Percentiles rank a stretch among this genome's conserved stretches.
Conservation (phyloP, 1,139 yeast genomes). For the Zygosaccharomyces sapae region DNA sequence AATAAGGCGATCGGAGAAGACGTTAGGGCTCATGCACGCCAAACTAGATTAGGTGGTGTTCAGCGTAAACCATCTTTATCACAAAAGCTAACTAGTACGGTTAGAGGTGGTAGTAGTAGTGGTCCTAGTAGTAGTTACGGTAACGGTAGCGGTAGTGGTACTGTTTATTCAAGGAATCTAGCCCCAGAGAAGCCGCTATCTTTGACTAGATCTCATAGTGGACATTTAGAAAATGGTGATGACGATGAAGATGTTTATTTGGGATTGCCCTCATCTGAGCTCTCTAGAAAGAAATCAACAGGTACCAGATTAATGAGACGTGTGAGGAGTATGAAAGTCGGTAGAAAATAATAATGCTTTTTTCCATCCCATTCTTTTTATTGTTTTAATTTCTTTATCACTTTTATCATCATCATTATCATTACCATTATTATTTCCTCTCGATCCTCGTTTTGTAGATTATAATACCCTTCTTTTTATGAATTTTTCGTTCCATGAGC, state of each 20-base stretch:
- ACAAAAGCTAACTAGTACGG: slow-evolving; percentile 46
- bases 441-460: slow-evolving; percentile 1
- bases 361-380: too few relatives aligned
- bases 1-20: slow-evolving; percentile 44
- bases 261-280: slow-evolving; percentile 28
- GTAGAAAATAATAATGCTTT: slow-evolving; percentile 35
- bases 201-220: slow-evolving; percentile 21
- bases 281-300: slow-evolving; percentile 35
- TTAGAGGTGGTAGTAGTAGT: slow-evolving; percentile 11
- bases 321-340: slow-evolving; percentile 83
- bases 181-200: slow-evolving; percentile 8
- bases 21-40: slow-evolving; percentile 23
- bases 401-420: neutral
- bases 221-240: slow-evolving; percentile 21
- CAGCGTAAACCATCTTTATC: slow-evolving; percentile 73
- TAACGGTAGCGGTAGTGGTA: slow-evolving; percentile 1
- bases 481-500: too few relatives aligned
- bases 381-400: neutral
- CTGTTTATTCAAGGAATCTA: slow-evolving; percentile 1
- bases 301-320: slow-evolving; percentile 63
- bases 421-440: slow-evolving; percentile 3
- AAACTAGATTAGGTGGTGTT: slow-evolving; percentile 39
- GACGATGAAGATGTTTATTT: slow-evolving; percentile 37
- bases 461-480: neutral
- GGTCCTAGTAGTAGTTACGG: slow-evolving; percentile 3